Percentiles rank a stretch among this genome's conserved stretches.
Conservation (phyloP, 1,284 basidiomycete species). For the Mycena citricolor region DNA sequence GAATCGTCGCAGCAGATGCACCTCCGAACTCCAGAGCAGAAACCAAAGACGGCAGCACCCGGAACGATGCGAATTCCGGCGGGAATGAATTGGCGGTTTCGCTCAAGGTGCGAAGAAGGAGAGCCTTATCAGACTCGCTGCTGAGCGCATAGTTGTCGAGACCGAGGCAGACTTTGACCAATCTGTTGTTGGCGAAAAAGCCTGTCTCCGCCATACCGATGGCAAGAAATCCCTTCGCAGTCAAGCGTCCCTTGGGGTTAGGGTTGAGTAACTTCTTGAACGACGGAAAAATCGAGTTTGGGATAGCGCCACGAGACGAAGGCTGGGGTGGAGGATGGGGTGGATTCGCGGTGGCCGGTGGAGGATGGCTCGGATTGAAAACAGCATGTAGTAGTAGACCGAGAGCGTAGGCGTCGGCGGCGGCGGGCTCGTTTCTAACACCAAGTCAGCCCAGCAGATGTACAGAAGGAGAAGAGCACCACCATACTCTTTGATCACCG, state of each 20-base stretch:
- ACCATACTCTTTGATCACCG: constrained; percentile 77
- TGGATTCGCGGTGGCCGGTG: constrained; percentile 66
- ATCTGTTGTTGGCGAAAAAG: constrained; percentile 83
- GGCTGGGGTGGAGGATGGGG: constrained; percentile 73
- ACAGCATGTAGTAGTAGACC: constrained; percentile 82
- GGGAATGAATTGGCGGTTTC: constrained; percentile 83
- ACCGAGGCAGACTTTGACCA: constrained; percentile 84
- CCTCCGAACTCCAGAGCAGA: constrained; percentile 85
- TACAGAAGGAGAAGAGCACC: no score
- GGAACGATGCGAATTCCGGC: constrained; percentile 82
- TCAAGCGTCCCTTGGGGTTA: constrained; percentile 77
- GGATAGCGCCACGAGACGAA: constrained; percentile 79
- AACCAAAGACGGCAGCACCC: constrained; percentile 85
- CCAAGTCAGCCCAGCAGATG: no score
- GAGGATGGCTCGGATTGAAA: constrained; percentile 80
- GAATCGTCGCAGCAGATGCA: constrained; percentile 74
- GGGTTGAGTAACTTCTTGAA: constrained; percentile 91
- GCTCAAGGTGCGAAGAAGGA: constrained; percentile 74
- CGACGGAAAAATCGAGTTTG: constrained; percentile 71
- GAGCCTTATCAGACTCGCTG: constrained; percentile 79
- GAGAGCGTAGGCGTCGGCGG: constrained; percentile 83
- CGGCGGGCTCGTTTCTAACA: constrained; percentile 65
- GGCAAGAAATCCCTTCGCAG: constrained; percentile 77
- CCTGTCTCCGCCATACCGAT: constrained; percentile 79
- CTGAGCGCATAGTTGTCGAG: constrained; percentile 87